A percentile compares a stretch with the other conserved stretches of the same genome.
Conservation (phyloP, 371 early-diverging fungal species). For the Saksenaea oblongispora region DNA sequence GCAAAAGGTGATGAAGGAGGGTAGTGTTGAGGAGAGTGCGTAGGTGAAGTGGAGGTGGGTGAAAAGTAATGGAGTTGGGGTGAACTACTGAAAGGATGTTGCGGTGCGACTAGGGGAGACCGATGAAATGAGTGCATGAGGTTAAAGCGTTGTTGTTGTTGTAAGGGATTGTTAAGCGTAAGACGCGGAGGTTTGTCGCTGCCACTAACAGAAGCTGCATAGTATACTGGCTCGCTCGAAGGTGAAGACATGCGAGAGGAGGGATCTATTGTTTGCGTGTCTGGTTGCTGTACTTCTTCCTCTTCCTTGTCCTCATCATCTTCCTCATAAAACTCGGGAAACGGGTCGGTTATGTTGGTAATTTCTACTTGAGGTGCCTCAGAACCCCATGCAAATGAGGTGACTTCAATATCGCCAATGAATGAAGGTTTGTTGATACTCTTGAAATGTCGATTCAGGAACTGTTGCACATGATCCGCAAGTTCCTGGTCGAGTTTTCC, state of each 20-base stretch:
- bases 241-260: conserved; percentile 7
- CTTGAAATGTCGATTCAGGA: conserved; percentile 83
- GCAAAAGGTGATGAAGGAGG: conserved; percentile 1
- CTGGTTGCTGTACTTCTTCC: conserved; percentile 2
- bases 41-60: conserved; percentile 19
- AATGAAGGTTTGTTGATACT: conserved; percentile 74
- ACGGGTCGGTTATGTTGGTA: conserved; percentile 82
- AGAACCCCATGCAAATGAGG: conserved; percentile 83
- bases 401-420: conserved; percentile 82
- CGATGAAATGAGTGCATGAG: conserved; percentile 51
- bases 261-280: neutral
- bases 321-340: conserved; percentile 83
- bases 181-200: conserved; percentile 5
- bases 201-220: neutral
- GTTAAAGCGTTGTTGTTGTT: conserved; percentile 43
- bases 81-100: conserved; percentile 41
- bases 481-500: conserved; percentile 75
- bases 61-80: conserved; percentile 16
- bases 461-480: conserved; percentile 70
- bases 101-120: conserved; percentile 52
- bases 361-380: conserved; percentile 83
- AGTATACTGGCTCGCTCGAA: conserved; percentile 8
- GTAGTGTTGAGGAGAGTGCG: conserved; percentile 8
- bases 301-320: conserved; percentile 28
- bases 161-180: conserved; percentile 18